phyloP scores from a whole-genome alignment of 2,329 filamentous ascomycete species.

The Ophiocordyceps australis region DNA sequence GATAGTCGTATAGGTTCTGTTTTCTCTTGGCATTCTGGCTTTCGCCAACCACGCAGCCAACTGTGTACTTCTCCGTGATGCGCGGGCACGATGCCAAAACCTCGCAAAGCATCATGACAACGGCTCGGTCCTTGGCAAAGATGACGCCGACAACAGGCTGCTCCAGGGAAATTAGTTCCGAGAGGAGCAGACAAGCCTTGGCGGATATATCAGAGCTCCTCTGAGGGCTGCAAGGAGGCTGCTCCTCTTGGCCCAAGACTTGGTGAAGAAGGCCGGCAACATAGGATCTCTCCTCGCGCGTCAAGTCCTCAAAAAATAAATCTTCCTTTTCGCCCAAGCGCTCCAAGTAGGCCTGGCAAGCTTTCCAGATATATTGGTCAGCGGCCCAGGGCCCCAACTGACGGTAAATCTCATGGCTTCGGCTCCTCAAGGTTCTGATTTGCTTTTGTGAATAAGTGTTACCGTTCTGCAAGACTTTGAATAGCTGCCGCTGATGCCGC shows the following conservation, averaged over 20 bases:
- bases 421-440: constrained; percentile 33
- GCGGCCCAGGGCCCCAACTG: constrained; percentile 53
- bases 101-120: constrained; percentile 39
- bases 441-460: constrained; percentile 36
- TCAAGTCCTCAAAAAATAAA: constrained; percentile 19
- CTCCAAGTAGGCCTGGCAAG: constrained; percentile 17
- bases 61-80: constrained; percentile 23
- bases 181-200: constrained; percentile 38
- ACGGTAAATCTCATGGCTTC: constrained; percentile 26
- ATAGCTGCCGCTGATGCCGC: no score
- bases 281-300: constrained; percentile 34
- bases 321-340: constrained; percentile 4
- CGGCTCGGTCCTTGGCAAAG: constrained; percentile 46
- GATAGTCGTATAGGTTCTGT: constrained; percentile 20
- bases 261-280: constrained; percentile 25
- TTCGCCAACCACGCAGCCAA: constrained; percentile 37
- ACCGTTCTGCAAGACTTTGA: constrained; percentile 19
- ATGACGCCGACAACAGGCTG: constrained; percentile 38
- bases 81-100: constrained; percentile 34
- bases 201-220: constrained; percentile 23
- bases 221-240: no score
- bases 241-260: no score
- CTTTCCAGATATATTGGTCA: constrained; percentile 42
- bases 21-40: constrained; percentile 18
- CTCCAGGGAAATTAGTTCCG: constrained; percentile 24